Conservation (phyloP, 768 basidiomycete species). For the Sporobolomyces roseus region DNA sequence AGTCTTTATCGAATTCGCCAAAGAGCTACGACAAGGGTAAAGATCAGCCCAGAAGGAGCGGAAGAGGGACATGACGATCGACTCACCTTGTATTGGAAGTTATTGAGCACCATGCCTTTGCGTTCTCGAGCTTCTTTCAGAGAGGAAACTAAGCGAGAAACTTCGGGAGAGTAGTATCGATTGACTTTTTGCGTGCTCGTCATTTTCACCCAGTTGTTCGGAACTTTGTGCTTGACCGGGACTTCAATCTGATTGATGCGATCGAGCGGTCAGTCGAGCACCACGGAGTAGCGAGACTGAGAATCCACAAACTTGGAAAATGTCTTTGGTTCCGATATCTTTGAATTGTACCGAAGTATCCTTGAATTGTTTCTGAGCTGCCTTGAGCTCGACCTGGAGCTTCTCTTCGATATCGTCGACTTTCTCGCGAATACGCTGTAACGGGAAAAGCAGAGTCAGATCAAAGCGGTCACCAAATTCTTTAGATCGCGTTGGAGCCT, state of each 20-base stretch:
- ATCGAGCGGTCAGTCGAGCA: too few species aligned
- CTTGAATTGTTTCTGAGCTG: constrained; percentile 66
- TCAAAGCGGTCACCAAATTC: too few species aligned
- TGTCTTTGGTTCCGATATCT: constrained; percentile 46
- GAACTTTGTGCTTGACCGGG: constrained; percentile 34
- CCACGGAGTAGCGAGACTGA: background rate
- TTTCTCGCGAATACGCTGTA: constrained; percentile 58
- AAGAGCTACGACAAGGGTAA: constrained; percentile 53
- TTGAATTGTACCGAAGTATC: constrained; percentile 19
- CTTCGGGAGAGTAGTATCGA: constrained; percentile 73
- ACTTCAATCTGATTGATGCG: constrained; percentile 40
- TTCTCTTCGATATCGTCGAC: constrained; percentile 67
- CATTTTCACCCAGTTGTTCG: constrained; percentile 65
- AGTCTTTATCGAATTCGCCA: constrained; percentile 75
- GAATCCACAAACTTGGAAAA: constrained; percentile 33
- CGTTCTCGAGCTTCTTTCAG: constrained; percentile 93
- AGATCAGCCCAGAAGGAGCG: background rate
- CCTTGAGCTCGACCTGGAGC: constrained; percentile 65
- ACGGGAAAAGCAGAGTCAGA: background rate
- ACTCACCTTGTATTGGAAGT: constrained; percentile 64
- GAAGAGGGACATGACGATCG: background rate
- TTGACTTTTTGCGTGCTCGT: constrained; percentile 57
- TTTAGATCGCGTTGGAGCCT: background rate
- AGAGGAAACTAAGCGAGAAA: constrained; percentile 66
- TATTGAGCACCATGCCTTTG: constrained; percentile 69